These are phyloP conservation scores for Fusarium denticulatum DNA, from an alignment of 2,329 filamentous ascomycete species.

Conservation along the genomic window DNA sequence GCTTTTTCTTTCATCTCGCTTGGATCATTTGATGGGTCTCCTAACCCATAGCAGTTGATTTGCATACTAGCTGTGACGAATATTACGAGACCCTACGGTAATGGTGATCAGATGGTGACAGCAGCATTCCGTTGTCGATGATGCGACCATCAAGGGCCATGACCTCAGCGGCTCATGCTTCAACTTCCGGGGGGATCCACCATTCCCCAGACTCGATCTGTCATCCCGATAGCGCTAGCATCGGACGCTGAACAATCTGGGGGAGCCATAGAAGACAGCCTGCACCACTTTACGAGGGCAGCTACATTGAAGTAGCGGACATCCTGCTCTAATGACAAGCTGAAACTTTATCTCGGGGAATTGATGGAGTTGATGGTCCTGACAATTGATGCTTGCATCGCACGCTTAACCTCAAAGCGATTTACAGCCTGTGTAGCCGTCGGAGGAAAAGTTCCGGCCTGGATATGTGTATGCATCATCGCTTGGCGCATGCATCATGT, in stretches of 20 bases:
- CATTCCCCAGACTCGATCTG: not conserved
- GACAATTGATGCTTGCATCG: too few species aligned
- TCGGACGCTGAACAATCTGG: not conserved
- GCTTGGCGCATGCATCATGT: not conserved
- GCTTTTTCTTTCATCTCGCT: accelerated
- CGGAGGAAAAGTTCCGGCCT: not conserved
- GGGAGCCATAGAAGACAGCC: not conserved
- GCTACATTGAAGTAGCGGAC: too few species aligned
- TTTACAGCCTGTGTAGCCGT: not conserved
- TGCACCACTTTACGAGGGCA: not conserved
- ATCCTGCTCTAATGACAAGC: too few species aligned
- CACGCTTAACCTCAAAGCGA: not conserved
- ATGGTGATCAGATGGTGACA: not conserved
- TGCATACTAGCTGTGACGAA: not conserved
- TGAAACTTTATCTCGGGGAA: accelerated
- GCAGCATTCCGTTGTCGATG: not conserved
- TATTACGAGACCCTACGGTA: not conserved
- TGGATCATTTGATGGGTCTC: too few species aligned
- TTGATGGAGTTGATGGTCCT: too few species aligned
- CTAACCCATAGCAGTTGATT: too few species aligned
- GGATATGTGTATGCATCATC: not conserved
- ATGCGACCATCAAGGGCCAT: not conserved
- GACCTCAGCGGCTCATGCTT: not conserved
- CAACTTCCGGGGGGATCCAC: accelerated
- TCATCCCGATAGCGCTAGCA: not conserved